These are phyloP conservation scores for Thelonectria blattea DNA, from an alignment of 2,329 filamentous ascomycete genomes.

Conservation along the genomic window DNA sequence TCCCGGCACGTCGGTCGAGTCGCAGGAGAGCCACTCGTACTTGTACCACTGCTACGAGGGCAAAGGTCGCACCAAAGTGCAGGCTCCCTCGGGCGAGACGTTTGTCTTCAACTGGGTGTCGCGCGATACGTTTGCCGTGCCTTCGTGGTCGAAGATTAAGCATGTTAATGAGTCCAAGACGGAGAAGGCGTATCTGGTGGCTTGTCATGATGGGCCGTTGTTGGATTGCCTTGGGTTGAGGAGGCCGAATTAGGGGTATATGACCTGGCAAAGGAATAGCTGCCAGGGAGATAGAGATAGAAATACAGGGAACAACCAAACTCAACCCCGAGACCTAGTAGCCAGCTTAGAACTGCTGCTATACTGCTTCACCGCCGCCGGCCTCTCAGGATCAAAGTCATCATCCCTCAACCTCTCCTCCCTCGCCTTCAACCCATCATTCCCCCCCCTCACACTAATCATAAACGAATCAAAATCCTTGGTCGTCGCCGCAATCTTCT, in stretches of 20 bases:
- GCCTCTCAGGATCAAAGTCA: too few species aligned
- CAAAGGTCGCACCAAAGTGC: slow-evolving; percentile 50
- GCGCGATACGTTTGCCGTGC: slow-evolving; percentile 60
- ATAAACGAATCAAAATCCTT: too few species aligned
- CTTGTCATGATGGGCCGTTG: slow-evolving; percentile 43
- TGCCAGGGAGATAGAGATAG: too few species aligned
- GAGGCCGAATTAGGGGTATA: slow-evolving; percentile 5
- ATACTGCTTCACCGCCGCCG: too few species aligned
- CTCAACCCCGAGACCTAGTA: too few species aligned
- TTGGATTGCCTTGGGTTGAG: slow-evolving; percentile 40
- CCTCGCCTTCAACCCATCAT: too few species aligned
- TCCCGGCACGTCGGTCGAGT: slow-evolving; percentile 41
- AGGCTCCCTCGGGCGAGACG: slow-evolving; percentile 38
- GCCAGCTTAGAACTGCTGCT: too few species aligned
- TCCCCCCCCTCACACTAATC: too few species aligned
- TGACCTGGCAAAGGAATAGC: too few species aligned
- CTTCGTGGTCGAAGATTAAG: slow-evolving; percentile 56
- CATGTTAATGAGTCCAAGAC: slow-evolving; percentile 47
- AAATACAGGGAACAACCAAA: too few species aligned
- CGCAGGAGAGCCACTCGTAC: slow-evolving; percentile 55
- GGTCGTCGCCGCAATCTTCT: too few species aligned
- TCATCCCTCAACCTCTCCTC: too few species aligned
- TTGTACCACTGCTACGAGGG: slow-evolving; percentile 61
- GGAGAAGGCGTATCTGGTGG: slow-evolving; percentile 43
- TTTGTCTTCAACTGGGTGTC: slow-evolving; percentile 50